Conservation (phyloP, 768 basidiomycete genomes). For the Hydnomerulius pinastri region DNA sequence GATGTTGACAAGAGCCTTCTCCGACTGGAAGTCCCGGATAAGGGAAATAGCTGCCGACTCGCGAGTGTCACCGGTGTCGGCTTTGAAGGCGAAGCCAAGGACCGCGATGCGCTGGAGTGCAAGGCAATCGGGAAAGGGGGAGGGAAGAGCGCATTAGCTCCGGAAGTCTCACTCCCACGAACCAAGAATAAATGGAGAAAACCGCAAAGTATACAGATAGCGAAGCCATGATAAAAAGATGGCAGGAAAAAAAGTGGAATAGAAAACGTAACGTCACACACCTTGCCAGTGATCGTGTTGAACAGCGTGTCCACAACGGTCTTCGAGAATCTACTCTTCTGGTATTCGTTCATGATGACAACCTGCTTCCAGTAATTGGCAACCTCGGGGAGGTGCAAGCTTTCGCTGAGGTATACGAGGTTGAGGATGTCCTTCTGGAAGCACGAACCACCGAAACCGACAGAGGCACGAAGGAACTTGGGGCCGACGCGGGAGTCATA, state of each 20-base stretch:
- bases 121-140: neutral
- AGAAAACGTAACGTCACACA: constrained; percentile 32
- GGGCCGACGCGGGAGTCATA: constrained; percentile 91
- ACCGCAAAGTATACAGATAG: neutral
- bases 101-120: constrained; percentile 80
- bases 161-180: constrained; percentile 5
- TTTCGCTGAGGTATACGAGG: constrained; percentile 95
- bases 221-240: no score
- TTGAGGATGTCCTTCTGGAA: constrained; percentile 99
- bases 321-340: constrained; percentile 95
- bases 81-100: constrained; percentile 98
- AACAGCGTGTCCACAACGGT: constrained; percentile 96
- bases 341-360: constrained; percentile 98
- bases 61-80: constrained; percentile 98
- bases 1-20: constrained; percentile 82
- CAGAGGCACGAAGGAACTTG: constrained; percentile 93
- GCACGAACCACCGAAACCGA: constrained; percentile 97
- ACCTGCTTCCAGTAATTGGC: constrained; percentile 98
- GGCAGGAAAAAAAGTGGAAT: neutral
- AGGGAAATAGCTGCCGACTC: constrained; percentile 96
- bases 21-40: constrained; percentile 89
- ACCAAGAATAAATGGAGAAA: constrained; percentile 2
- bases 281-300: constrained; percentile 97
- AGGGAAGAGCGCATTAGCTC: constrained; percentile 3
- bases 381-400: constrained; percentile 92